These are phyloP conservation scores for Mucor ambiguus DNA, from an alignment of 371 early-diverging fungal species.

Conservation along the genomic window DNA sequence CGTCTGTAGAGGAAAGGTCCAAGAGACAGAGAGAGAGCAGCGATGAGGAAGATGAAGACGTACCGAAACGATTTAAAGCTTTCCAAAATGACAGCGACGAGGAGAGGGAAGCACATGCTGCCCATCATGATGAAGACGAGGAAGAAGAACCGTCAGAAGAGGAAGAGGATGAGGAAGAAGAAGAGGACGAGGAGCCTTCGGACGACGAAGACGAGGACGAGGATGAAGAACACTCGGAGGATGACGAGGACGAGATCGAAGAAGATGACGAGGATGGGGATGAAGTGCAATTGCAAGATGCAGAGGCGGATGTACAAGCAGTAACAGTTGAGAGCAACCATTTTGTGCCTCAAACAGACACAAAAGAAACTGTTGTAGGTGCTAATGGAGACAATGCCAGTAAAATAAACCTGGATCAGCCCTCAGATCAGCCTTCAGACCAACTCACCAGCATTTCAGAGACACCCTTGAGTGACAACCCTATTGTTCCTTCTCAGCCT, in stretches of 20 bases:
- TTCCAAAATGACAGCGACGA: constrained; percentile 3
- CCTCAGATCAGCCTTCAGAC: background rate
- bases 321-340: background rate
- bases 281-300: constrained; percentile 11
- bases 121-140: constrained; percentile 3
- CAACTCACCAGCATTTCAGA: background rate
- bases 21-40: constrained; percentile 25
- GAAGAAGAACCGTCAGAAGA: constrained; percentile 13
- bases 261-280: constrained; percentile 12
- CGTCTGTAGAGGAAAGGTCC: background rate
- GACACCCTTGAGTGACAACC: background rate
- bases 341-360: background rate
- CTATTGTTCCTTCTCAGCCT: background rate
- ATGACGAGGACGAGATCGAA: constrained; percentile 9
- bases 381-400: background rate
- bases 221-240: background rate
- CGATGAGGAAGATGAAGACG: constrained; percentile 30
- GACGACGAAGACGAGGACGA: constrained; percentile 11
- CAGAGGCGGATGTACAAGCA: constrained; percentile 1
- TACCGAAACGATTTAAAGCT: constrained; percentile 13
- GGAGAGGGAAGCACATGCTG: background rate
- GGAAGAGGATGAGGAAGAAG: constrained; percentile 14
- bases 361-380: background rate
- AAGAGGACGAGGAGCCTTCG: constrained; percentile 4
- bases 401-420: background rate